Percentiles rank a stretch among this genome's conserved stretches.
phyloP scores from a whole-genome alignment of 805 yeast species.

The Saccharomycopsis vini region DNA sequence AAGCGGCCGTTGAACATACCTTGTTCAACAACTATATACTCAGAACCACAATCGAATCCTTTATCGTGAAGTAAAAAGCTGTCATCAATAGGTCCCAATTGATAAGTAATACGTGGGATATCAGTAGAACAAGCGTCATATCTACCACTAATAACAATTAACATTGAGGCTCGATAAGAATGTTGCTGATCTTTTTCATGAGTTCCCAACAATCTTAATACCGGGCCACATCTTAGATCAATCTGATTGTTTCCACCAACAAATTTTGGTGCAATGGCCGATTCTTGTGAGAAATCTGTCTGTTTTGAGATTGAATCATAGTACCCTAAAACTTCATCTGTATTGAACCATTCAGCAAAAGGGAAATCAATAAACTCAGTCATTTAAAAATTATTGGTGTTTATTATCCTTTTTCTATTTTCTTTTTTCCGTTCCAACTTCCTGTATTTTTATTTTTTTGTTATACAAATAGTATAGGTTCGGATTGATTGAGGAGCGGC shows the following conservation, averaged over 20 bases:
- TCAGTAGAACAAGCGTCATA: too few relatives aligned
- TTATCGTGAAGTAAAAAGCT: too few relatives aligned
- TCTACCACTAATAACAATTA: constrained; percentile 47
- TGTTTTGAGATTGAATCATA: not conserved
- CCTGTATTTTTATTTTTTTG: too few relatives aligned
- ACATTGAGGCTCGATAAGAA: constrained; percentile 64
- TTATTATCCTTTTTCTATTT: too few relatives aligned
- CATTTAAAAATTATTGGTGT: too few relatives aligned
- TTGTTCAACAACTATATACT: constrained; percentile 14
- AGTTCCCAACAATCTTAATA: constrained; percentile 57
- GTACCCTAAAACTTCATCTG: not conserved
- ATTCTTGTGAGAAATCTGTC: not conserved
- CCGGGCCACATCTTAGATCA: constrained; percentile 66
- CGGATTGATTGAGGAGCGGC: too few relatives aligned
- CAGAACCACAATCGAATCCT: constrained; percentile 16
- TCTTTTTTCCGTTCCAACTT: too few relatives aligned
- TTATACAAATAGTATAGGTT: too few relatives aligned
- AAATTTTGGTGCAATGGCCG: not conserved
- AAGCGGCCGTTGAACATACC: constrained; percentile 43
- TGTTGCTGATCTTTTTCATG: constrained; percentile 38
- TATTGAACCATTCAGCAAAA: constrained; percentile 3
- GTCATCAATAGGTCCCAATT: constrained; percentile 30
- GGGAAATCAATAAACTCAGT: too few relatives aligned
- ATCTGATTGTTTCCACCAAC: constrained; percentile 20
- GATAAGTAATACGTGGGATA: constrained; percentile 23